Evolutionary conservation across 2,329 filamentous ascomycete species (phyloP).

Genomic region (Diaporthe velutina): DNA sequence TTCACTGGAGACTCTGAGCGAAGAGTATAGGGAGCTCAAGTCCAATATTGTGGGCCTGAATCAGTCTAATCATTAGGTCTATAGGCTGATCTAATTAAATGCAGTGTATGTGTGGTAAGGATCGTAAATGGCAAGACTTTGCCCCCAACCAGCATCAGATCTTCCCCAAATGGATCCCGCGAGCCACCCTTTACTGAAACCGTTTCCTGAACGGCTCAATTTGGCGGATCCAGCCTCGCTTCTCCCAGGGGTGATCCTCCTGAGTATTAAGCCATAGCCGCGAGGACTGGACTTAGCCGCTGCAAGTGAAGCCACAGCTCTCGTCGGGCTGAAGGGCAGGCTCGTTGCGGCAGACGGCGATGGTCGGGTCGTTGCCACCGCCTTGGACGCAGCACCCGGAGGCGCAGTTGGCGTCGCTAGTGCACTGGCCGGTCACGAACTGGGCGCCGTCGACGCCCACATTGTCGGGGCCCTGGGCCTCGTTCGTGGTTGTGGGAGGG

Average conservation of each 20-base stretch:
- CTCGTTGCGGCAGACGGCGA: conserved; percentile 28
- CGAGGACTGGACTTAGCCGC: background rate
- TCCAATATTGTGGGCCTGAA: background rate
- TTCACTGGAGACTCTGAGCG: background rate
- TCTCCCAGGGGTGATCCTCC: accelerated
- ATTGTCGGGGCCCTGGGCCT: background rate
- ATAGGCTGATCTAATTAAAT: background rate
- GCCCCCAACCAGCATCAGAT: background rate
- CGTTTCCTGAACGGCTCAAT: background rate
- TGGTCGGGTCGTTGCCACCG: background rate
- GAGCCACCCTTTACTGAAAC: too few species aligned
- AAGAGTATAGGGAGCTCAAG: background rate
- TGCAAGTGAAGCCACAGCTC: conserved; percentile 7
- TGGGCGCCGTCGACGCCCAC: conserved; percentile 16
- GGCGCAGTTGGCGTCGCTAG: conserved; percentile 29
- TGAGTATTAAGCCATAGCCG: accelerated
- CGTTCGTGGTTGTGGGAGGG: background rate
- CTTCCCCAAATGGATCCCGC: too few species aligned
- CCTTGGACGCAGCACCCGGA: conserved; percentile 12
- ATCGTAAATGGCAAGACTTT: conserved; percentile 14
- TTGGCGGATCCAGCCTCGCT: background rate
- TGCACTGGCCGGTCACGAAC: conserved; percentile 30
- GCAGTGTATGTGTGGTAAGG: background rate
- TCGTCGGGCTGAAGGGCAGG: background rate
- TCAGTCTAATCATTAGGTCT: background rate